A percentile compares a stretch with the other conserved stretches of the same genome.
These are phyloP conservation scores for Fonsecaea monophora DNA, from an alignment of 2,329 filamentous ascomycete genomes.

Conservation along the genomic window DNA sequence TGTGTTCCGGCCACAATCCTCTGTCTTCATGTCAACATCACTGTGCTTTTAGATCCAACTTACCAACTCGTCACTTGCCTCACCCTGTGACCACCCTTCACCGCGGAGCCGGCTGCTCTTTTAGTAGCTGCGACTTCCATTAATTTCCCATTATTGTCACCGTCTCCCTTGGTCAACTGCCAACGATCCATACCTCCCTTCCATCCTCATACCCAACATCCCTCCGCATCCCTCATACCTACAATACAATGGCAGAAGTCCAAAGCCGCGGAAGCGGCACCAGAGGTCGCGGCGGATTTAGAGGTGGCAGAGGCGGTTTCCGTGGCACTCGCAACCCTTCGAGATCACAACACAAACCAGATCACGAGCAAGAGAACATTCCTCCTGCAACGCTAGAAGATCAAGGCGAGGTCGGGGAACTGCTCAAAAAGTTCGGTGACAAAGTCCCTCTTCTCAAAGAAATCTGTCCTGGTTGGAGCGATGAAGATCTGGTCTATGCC, in stretches of 20 bases:
- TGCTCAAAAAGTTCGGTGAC: constrained; percentile 85
- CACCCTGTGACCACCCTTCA: constrained; percentile 24
- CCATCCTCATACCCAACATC: constrained; percentile 18
- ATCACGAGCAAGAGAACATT: constrained; percentile 71
- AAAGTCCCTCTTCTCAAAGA: constrained; percentile 85
- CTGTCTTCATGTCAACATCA: constrained; percentile 35
- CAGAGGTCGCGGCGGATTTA: constrained; percentile 40
- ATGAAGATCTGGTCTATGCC: constrained; percentile 91
- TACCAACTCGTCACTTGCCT: constrained; percentile 19
- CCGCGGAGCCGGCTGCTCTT: constrained; percentile 30
- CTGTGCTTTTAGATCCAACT: constrained; percentile 24
- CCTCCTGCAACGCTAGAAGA: constrained; percentile 71
- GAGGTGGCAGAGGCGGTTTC: constrained; percentile 72
- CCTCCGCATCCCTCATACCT: constrained; percentile 41
- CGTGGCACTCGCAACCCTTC: constrained; percentile 70
- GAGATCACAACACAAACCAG: constrained; percentile 69
- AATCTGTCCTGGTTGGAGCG: constrained; percentile 94
- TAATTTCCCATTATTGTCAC: constrained; percentile 37
- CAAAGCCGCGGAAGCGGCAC: constrained; percentile 80
- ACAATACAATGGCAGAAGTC: constrained; percentile 86
- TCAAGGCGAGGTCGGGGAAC: constrained; percentile 86
- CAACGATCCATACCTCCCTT: constrained; percentile 24
- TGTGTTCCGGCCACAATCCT: constrained; percentile 23
- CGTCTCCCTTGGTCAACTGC: constrained; percentile 13
- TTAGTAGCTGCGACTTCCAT: constrained; percentile 26